These are phyloP conservation scores for Gryganskiella cystojenkinii DNA, from an alignment of 192 early-diverging fungal species.

Conservation along the genomic window DNA sequence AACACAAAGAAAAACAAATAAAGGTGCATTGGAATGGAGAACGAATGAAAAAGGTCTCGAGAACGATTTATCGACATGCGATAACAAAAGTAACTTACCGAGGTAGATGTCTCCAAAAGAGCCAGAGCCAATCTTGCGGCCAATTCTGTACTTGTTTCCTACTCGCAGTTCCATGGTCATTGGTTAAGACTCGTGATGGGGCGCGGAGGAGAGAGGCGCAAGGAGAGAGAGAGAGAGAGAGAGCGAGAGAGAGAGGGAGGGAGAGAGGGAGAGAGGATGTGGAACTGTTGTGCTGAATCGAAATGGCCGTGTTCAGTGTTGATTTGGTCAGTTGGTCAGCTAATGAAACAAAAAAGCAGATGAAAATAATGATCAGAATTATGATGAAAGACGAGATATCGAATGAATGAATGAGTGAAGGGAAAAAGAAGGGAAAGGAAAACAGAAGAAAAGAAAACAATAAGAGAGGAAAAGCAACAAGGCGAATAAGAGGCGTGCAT, in stretches of 20 bases:
- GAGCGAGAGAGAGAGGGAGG: neutral
- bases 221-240: neutral
- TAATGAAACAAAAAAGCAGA: neutral
- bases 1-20: neutral
- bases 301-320: too few species aligned
- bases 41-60: neutral
- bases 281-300: too few species aligned
- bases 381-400: neutral
- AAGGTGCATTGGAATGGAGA: neutral
- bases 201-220: neutral
- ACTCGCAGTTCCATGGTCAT: constrained; percentile 83
- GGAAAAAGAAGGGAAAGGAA: neutral
- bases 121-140: constrained; percentile 96
- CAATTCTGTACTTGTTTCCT: constrained; percentile 94
- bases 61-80: neutral
- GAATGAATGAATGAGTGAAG: neutral
- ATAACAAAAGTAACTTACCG: constrained; percentile 62
- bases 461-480: neutral
- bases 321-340: neutral
- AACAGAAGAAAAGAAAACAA: neutral
- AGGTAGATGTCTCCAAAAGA: constrained; percentile 99
- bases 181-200: constrained; percentile 7
- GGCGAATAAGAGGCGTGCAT: neutral
- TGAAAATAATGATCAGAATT: neutral
- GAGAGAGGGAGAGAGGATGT: constrained; percentile 4